Conservation (phyloP, 2,329 filamentous ascomycete genomes). For the Aspergillus sp. region DNA sequence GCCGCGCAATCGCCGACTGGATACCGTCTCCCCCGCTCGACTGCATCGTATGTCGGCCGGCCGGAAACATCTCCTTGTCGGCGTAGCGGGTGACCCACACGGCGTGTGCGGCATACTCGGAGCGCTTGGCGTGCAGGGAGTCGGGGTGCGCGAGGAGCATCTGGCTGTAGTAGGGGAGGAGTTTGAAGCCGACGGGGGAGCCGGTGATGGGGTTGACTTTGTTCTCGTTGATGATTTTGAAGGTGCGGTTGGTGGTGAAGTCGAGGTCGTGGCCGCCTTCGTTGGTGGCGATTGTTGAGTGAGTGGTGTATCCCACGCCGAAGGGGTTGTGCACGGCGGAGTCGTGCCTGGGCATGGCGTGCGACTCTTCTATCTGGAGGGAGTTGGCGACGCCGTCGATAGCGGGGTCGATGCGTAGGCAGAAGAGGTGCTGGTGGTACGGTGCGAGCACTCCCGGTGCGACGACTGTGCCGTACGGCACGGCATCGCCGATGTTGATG, state of each 20-base stretch:
- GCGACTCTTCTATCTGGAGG: slow-evolving; percentile 53
- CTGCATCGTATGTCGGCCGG: slow-evolving; percentile 53
- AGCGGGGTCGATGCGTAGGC: slow-evolving; percentile 43
- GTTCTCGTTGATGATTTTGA: slow-evolving; percentile 56
- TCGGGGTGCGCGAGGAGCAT: slow-evolving; percentile 52
- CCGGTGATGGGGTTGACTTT: slow-evolving; percentile 50
- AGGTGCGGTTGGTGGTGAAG: slow-evolving; percentile 42
- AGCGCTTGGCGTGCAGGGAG: slow-evolving; percentile 48
- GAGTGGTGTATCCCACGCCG: slow-evolving; percentile 49
- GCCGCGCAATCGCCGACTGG: slow-evolving; percentile 15
- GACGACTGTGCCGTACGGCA: slow-evolving; percentile 40
- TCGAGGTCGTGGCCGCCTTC: slow-evolving; percentile 45
- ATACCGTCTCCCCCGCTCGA: slow-evolving; percentile 26
- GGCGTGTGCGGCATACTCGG: slow-evolving; percentile 51
- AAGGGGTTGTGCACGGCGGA: slow-evolving; percentile 45
- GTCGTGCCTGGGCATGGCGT: slow-evolving; percentile 53
- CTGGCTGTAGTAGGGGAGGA: slow-evolving; percentile 53
- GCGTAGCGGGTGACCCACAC: slow-evolving; percentile 52
- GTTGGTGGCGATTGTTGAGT: slow-evolving; percentile 39
- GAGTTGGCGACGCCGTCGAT: slow-evolving; percentile 44
- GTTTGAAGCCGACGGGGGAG: slow-evolving; percentile 53
- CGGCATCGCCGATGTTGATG: slow-evolving; percentile 32
- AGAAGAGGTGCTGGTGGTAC: slow-evolving; percentile 46
- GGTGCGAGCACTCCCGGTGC: slow-evolving; percentile 42
- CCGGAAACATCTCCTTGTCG: slow-evolving; percentile 49